Base-by-base conservation (phyloP, 2,329 filamentous ascomycete genomes). In the Phoma sp. region DNA sequence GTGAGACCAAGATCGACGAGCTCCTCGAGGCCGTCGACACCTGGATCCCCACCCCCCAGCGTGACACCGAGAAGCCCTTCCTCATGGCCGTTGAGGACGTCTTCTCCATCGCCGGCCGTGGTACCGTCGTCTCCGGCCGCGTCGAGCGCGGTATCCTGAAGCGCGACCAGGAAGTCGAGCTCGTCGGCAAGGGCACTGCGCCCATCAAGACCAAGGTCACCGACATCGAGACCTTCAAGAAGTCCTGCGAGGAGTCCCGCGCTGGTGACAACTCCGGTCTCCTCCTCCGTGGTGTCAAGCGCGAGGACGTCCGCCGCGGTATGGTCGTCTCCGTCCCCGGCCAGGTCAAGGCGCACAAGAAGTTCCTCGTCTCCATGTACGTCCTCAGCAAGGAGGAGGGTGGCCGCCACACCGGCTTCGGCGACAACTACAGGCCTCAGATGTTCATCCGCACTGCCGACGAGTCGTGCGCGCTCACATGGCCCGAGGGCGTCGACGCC, bases 161-260 rank as follows among this genome's bases (percentile, higher is more conserved):
- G 90, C 91, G 87, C 79, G 95, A 99, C 76, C 84, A 88, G 61
- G 95, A 99, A 74, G 87, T 99, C 65, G 95, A 99, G 83, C 86
- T 99, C 62, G 85, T 99, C 58, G 95, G 95, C 75, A 96, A 95
- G 83, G 87, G 88, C 66, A 78, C 80, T 52, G 84, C 87, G 40
- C 80, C 91, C 65, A 90, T 98, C 83, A 97, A 96, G 87, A 98
- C 95, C 78, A 98, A 97, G 85, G 93, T 99, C 64, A 99, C 95
- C 72, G 96, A 99, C 74, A 98, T 99, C 67, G 95, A 99, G 84
- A 99, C 93, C 64, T 99, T 99, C 86, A 97, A 98, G 86, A 99
- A 99, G 86, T 96, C 92, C 44, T 98, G 95, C 79, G 93, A 97
- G 55, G 91, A 96, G 80, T 96, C 93, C 55, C 87, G 90, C 70